Conservation (phyloP, 1,139 yeast genomes). For the Taiozyma sp. region DNA sequence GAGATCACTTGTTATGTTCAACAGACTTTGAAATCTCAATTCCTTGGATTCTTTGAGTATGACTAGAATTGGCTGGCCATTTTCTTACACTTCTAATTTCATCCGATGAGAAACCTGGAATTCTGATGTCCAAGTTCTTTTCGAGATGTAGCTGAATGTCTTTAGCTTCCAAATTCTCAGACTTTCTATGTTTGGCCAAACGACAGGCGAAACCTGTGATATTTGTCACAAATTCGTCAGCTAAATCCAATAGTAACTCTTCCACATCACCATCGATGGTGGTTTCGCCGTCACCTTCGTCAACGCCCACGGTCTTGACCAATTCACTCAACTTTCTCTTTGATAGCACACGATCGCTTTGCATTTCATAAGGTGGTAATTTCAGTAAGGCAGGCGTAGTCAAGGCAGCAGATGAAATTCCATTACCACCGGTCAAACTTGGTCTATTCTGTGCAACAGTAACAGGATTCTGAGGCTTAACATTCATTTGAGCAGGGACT, state of each 20-base stretch:
- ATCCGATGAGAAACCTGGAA: slow-evolving; percentile 91
- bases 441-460: slow-evolving; percentile 66
- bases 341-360: slow-evolving; percentile 78
- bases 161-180: slow-evolving; percentile 81
- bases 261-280: slow-evolving; percentile 96
- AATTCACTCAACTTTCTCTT: slow-evolving; percentile 85
- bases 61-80: slow-evolving; percentile 68
- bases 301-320: slow-evolving; percentile 75
- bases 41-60: slow-evolving; percentile 66
- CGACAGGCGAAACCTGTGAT: slow-evolving; percentile 93
- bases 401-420: slow-evolving; percentile 57
- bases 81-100: slow-evolving; percentile 82
- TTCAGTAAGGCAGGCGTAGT: slow-evolving; percentile 73
- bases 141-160: slow-evolving; percentile 92
- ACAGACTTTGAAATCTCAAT: slow-evolving; percentile 32
- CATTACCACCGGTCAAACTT: slow-evolving; percentile 80
- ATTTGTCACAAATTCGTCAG: slow-evolving; percentile 90
- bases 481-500: slow-evolving; percentile 61
- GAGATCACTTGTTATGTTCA: slow-evolving; percentile 21
- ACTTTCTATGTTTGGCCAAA: slow-evolving; percentile 88
- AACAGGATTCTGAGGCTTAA: slow-evolving; percentile 59
- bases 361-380: slow-evolving; percentile 78
- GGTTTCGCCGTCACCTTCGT: slow-evolving; percentile 85
- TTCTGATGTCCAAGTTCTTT: slow-evolving; percentile 90
- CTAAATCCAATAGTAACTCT: slow-evolving; percentile 81